phyloP scores from a whole-genome alignment of 139 green algal species.

The Medakamo hakoo region DNA sequence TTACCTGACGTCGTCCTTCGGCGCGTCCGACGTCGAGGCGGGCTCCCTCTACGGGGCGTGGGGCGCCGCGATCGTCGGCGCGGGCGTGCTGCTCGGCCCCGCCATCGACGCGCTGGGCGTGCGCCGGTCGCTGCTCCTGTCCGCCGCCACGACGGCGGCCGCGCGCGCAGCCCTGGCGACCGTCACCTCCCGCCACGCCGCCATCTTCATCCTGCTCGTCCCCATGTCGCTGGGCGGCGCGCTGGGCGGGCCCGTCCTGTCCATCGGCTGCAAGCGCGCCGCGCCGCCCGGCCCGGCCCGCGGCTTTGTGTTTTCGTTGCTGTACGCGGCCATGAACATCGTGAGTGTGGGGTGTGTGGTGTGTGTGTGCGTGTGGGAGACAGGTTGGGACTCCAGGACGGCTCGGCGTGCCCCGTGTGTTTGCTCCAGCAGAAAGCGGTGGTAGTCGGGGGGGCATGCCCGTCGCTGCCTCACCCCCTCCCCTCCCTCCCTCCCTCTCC shows the following conservation, averaged over 20 bases:
- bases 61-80: conserved; percentile 23
- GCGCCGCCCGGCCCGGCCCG: conserved; percentile 16
- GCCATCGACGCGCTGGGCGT: conserved; percentile 28
- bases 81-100: conserved; percentile 21
- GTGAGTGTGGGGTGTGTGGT: background rate
- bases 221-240: conserved; percentile 21
- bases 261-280: conserved; percentile 29
- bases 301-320: conserved; percentile 31
- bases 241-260: conserved; percentile 35
- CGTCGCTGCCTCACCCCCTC: background rate
- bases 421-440: no score
- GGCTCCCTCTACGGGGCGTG: conserved; percentile 34
- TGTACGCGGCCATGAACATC: conserved; percentile 44
- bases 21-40: conserved; percentile 14
- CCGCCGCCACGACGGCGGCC: conserved; percentile 1
- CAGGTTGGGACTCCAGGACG: no score
- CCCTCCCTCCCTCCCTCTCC: background rate
- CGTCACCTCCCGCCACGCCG: conserved; percentile 6
- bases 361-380: no score
- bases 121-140: conserved; percentile 1
- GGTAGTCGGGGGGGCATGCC: no score
- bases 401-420: no score
- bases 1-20: conserved; percentile 36
- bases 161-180: conserved; percentile 16
- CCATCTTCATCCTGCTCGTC: conserved; percentile 23